Conservation (phyloP, 768 basidiomycete genomes). For the Royoungia palumana region DNA sequence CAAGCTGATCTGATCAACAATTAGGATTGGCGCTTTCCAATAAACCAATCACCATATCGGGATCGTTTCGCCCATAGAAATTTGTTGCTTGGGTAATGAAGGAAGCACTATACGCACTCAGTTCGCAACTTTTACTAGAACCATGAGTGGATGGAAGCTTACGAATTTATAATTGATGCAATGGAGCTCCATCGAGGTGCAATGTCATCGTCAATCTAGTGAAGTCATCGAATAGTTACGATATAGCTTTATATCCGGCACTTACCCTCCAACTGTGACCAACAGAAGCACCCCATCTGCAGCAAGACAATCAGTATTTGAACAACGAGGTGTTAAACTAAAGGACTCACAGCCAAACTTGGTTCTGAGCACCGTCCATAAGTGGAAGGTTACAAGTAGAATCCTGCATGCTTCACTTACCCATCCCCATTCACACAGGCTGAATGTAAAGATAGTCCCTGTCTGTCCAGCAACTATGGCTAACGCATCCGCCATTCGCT, state of each 20-base stretch:
- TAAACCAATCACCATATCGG: slow-evolving; percentile 51
- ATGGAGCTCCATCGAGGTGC: slow-evolving; percentile 49
- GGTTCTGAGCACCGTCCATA: slow-evolving; percentile 36
- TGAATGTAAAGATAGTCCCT: slow-evolving; percentile 54
- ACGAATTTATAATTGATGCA: slow-evolving; percentile 54
- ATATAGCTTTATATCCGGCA: background rate
- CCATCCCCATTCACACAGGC: slow-evolving; percentile 66
- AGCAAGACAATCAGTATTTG: background rate
- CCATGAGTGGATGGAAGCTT: slow-evolving; percentile 4
- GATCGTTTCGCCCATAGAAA: slow-evolving; percentile 63
- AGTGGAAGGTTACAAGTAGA: background rate
- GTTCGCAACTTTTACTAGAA: background rate
- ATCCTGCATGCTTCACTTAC: slow-evolving; percentile 37
- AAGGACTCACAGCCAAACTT: slow-evolving; percentile 58
- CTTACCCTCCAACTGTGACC: slow-evolving; percentile 45
- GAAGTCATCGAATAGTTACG: background rate
- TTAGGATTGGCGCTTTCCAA: background rate
- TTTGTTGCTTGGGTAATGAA: slow-evolving; percentile 60
- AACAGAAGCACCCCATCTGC: slow-evolving; percentile 35
- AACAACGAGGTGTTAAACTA: slow-evolving; percentile 19
- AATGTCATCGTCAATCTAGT: slow-evolving; percentile 20
- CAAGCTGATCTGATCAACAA: slow-evolving; percentile 38
- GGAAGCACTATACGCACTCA: slow-evolving; percentile 44
- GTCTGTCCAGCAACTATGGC: slow-evolving; percentile 40
- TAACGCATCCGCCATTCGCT: slow-evolving; percentile 59